phyloP scores from a whole-genome alignment of 1,139 yeast genomes.

The Lodderomyces oxycetoniae region DNA sequence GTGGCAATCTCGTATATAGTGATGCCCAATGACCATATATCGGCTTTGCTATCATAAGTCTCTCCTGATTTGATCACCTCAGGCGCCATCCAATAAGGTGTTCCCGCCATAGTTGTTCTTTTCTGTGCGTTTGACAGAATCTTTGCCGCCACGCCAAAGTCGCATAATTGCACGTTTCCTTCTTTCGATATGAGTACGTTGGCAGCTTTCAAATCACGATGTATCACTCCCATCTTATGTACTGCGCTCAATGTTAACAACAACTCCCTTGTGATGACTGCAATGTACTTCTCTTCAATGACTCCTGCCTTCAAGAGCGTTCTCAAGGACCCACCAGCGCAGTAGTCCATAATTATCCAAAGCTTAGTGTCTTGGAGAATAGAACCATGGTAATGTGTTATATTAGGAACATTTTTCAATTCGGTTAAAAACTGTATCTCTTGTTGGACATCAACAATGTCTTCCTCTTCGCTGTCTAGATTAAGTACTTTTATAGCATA shows the following conservation, averaged over 20 bases:
- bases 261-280: constrained; percentile 77
- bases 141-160: constrained; percentile 97
- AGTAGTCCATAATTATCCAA: constrained; percentile 97
- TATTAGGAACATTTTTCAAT: constrained; percentile 79
- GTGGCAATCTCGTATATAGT: constrained; percentile 93
- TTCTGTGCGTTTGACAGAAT: constrained; percentile 71
- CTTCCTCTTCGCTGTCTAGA: constrained; percentile 90
- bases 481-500: constrained; percentile 93
- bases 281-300: constrained; percentile 78
- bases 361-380: constrained; percentile 80
- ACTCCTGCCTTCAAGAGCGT: constrained; percentile 84
- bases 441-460: constrained; percentile 89
- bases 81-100: constrained; percentile 99
- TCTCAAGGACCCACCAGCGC: constrained; percentile 94
- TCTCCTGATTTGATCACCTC: constrained; percentile 95
- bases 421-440: constrained; percentile 86
- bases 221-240: constrained; percentile 88
- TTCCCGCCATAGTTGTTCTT: constrained; percentile 95
- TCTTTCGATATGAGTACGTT: constrained; percentile 85
- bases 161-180: constrained; percentile 89
- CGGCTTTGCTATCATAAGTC: constrained; percentile 78
- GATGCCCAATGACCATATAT: constrained; percentile 91
- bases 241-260: constrained; percentile 74
- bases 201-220: constrained; percentile 94
- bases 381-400: constrained; percentile 89